phyloP scores from a whole-genome alignment of 768 basidiomycete species.

The Amanita molliuscula region DNA sequence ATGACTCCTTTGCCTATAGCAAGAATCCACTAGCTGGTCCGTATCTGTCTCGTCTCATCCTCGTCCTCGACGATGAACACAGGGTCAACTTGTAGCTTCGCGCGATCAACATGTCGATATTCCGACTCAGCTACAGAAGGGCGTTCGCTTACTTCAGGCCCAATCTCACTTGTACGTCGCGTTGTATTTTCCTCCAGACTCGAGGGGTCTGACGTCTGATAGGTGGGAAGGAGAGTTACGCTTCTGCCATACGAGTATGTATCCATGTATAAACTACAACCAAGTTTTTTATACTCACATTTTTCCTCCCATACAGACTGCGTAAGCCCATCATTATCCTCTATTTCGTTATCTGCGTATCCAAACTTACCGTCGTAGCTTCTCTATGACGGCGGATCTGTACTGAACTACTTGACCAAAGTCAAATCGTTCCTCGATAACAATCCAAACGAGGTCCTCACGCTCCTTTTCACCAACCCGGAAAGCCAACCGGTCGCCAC shows the following conservation, averaged over 20 bases:
- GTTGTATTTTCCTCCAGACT: not conserved
- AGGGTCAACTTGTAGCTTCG: slow-evolving; percentile 21
- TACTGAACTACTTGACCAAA: slow-evolving; percentile 34
- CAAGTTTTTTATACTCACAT: not conserved
- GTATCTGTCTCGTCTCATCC: slow-evolving; percentile 11
- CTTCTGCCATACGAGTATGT: slow-evolving; percentile 60
- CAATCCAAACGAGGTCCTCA: slow-evolving; percentile 58
- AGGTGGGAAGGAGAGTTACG: slow-evolving; percentile 32
- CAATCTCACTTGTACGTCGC: slow-evolving; percentile 35
- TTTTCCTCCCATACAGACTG: slow-evolving; percentile 18
- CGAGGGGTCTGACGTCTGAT: not conserved
- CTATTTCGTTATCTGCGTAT: not conserved
- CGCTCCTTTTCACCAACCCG: slow-evolving; percentile 58
- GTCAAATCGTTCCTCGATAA: slow-evolving; percentile 47
- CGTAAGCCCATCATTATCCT: slow-evolving; percentile 15
- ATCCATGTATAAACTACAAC: not conserved
- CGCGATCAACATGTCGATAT: slow-evolving; percentile 42
- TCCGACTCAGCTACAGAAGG: slow-evolving; percentile 34
- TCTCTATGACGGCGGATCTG: slow-evolving; percentile 46
- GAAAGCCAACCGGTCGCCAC: slow-evolving; percentile 38
- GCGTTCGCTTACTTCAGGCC: slow-evolving; percentile 51
- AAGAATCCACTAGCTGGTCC: slow-evolving; percentile 32
- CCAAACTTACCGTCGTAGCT: slow-evolving; percentile 13
- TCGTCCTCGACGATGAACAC: not conserved
- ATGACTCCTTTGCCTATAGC: slow-evolving; percentile 48